Evolutionary conservation across 176 grass and related monocot species (phyloP).

Genomic region (Areca catechu): DNA sequence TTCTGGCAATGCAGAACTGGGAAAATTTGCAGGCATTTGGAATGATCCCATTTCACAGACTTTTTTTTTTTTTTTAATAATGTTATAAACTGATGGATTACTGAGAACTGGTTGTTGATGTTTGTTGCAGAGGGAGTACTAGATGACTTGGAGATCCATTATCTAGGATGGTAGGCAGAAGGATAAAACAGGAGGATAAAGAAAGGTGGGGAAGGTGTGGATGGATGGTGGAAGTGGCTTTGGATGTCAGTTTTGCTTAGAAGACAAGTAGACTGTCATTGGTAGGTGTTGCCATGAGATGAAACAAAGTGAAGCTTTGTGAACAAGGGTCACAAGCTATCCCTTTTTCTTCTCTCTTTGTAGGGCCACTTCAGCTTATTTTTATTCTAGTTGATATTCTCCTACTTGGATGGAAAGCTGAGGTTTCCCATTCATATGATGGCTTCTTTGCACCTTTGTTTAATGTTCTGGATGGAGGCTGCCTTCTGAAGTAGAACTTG

Average conservation of each 20-base stretch:
- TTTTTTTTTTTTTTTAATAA: slow-evolving; percentile 8
- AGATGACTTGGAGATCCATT: too few species aligned
- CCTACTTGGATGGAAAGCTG: slow-evolving; percentile 11
- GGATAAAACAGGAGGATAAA: slow-evolving; percentile 24
- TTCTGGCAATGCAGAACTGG: slow-evolving; percentile 33
- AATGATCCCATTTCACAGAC: slow-evolving; percentile 53
- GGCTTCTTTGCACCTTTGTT: slow-evolving; percentile 39
- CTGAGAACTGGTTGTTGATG: slow-evolving; percentile 3
- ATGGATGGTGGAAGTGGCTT: slow-evolving; percentile 51
- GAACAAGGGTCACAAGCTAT: slow-evolving; percentile 24
- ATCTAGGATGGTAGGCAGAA: not conserved
- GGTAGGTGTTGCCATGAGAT: slow-evolving; percentile 61
- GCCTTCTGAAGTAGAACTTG: slow-evolving; percentile 16
- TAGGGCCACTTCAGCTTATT: not conserved
- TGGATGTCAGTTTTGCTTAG: slow-evolving; percentile 88
- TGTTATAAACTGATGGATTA: slow-evolving; percentile 14
- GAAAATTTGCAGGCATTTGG: slow-evolving; percentile 36
- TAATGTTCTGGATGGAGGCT: slow-evolving; percentile 12
- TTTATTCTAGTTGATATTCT: not conserved
- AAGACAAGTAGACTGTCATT: slow-evolving; percentile 77
- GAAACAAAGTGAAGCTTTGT: slow-evolving; percentile 46
- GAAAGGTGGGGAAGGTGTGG: slow-evolving; percentile 9
- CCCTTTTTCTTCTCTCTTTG: slow-evolving; percentile 11
- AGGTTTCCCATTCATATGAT: slow-evolving; percentile 43
- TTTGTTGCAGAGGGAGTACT: slow-evolving; percentile 20